Percentiles rank a stretch among this genome's conserved stretches.
These are phyloP conservation scores for Termitomyces bulborhizus DNA, from an alignment of 768 basidiomycete genomes.

Conservation along the genomic window DNA sequence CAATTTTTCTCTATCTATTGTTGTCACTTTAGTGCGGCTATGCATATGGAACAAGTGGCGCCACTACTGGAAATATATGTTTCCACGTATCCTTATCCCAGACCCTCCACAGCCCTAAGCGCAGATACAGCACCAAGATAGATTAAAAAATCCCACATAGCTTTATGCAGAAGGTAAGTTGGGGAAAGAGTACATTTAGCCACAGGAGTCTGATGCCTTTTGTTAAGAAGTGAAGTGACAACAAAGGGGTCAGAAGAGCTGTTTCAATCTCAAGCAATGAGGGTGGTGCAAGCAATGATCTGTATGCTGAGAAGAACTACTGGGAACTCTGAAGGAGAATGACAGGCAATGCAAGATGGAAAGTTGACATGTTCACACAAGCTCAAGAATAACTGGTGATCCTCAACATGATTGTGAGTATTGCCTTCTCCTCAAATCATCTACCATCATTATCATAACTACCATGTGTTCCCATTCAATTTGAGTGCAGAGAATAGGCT, in stretches of 20 bases:
- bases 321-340: slow-evolving; percentile 25
- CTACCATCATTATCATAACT: no score
- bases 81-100: slow-evolving; percentile 90
- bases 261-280: slow-evolving; percentile 59
- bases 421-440: no score
- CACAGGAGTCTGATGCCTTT: slow-evolving; percentile 67
- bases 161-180: slow-evolving; percentile 53
- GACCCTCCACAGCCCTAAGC: slow-evolving; percentile 70
- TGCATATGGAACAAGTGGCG: no score
- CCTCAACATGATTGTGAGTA: no score
- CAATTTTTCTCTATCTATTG: no score
- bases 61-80: no score
- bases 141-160: slow-evolving; percentile 88
- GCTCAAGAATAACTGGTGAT: no score
- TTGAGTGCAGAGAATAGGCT: no score
- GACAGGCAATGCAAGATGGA: not conserved
- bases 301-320: slow-evolving; percentile 63
- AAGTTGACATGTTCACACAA: no score
- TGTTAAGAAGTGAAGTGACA: slow-evolving; percentile 47
- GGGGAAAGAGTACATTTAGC: slow-evolving; percentile 70
- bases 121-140: slow-evolving; percentile 42
- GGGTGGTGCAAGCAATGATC: slow-evolving; percentile 55
- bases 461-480: no score
- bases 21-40: no score
- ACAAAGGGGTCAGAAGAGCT: slow-evolving; percentile 77